phyloP scores from a whole-genome alignment of 169 alveolate genomes.

The Eimeria praecox region DNA sequence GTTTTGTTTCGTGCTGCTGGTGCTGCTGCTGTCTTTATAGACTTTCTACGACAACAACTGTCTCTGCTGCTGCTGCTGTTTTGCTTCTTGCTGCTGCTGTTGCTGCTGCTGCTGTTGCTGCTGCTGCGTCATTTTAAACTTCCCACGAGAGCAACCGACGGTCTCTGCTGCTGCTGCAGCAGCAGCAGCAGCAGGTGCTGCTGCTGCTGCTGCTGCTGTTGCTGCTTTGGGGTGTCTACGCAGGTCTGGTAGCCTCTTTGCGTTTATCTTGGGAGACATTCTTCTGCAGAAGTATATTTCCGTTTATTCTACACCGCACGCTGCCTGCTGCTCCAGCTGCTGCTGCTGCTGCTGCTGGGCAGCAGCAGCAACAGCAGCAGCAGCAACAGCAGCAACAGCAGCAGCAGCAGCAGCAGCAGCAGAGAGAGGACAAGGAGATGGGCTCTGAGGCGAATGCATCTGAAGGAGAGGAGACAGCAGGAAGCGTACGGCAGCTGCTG shows the following conservation, averaged over 20 bases:
- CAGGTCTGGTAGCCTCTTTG: constrained; percentile 13
- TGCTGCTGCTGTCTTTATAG: too few species aligned
- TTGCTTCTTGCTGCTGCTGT: too few species aligned
- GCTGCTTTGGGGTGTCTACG: neutral
- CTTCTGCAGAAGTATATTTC: neutral
- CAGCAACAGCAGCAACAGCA: neutral
- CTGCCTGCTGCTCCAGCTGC: neutral
- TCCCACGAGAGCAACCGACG: too few species aligned
- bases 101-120: too few species aligned
- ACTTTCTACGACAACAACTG: too few species aligned
- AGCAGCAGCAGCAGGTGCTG: constrained; percentile 22
- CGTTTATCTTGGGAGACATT: neutral
- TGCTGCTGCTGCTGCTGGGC: neutral
- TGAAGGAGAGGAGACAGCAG: too few species aligned
- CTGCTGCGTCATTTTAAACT: too few species aligned
- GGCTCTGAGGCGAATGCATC: neutral
- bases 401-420: neutral
- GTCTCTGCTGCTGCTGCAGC: neutral
- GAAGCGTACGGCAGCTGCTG: constrained; percentile 20
- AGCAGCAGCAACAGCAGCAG: constrained; percentile 33
- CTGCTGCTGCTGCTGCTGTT: constrained; percentile 25
- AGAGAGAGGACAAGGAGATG: neutral
- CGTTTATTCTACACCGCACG: constrained; percentile 24
- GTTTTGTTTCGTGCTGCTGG: too few species aligned
- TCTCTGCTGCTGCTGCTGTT: neutral